Percentiles rank a stretch among this genome's conserved stretches.
These are phyloP conservation scores for Spizellomyces sp. DNA, from an alignment of 192 early-diverging fungal species.

Conservation along the genomic window DNA sequence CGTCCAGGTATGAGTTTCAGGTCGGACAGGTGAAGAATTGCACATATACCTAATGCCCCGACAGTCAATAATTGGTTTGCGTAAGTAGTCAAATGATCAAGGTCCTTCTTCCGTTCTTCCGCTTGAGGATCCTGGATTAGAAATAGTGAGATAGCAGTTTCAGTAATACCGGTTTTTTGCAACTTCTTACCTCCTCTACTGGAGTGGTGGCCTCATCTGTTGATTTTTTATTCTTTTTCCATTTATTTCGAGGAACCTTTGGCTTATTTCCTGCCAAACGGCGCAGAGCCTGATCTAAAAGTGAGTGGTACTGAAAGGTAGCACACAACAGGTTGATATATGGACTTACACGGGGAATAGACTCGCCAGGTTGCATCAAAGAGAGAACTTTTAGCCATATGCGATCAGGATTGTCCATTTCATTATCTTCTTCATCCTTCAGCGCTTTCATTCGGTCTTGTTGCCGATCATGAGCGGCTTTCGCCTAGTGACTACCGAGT, in stretches of 20 bases:
- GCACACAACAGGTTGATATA: no score
- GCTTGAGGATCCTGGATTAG: slow-evolving; percentile 14
- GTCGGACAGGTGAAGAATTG: neutral
- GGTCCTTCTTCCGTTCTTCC: slow-evolving; percentile 17
- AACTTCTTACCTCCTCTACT: neutral
- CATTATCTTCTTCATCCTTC: slow-evolving; percentile 25
- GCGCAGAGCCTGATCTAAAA: slow-evolving; percentile 26
- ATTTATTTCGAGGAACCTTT: slow-evolving; percentile 40
- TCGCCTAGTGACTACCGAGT: neutral
- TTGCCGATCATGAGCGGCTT: slow-evolving; percentile 28
- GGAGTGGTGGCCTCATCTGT: slow-evolving; percentile 10
- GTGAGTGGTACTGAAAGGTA: no score
- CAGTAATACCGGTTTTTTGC: neutral
- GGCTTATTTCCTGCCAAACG: slow-evolving; percentile 36
- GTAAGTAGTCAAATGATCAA: slow-evolving; percentile 48
- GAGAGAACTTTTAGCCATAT: slow-evolving; percentile 23
- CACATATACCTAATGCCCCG: slow-evolving; percentile 40
- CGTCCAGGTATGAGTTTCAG: neutral
- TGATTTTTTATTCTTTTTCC: slow-evolving; percentile 38
- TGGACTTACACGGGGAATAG: neutral
- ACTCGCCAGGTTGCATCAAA: slow-evolving; percentile 27
- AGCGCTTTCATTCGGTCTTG: slow-evolving; percentile 7
- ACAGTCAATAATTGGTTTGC: slow-evolving; percentile 45
- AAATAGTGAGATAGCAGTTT: neutral
- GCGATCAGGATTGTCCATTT: slow-evolving; percentile 16